A percentile compares a stretch with the other conserved stretches of the same genome.
Evolutionary conservation across 371 early-diverging fungal genomes (phyloP).

Genomic region (Catenaria anguillulae): DNA sequence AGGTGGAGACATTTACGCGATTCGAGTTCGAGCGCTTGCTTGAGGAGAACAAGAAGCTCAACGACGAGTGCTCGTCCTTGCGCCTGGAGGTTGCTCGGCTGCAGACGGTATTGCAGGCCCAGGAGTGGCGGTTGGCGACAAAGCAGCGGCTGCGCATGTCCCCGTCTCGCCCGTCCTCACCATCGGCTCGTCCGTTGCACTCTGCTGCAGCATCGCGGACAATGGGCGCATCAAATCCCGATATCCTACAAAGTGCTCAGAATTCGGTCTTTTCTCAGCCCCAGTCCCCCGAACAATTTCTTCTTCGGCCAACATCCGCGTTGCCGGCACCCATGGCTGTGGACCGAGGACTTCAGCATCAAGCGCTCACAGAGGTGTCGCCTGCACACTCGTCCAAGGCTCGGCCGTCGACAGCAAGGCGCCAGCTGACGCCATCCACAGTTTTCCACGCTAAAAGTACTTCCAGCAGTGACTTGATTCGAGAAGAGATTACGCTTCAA

Average conservation of each 20-base stretch:
- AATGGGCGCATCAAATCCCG: background rate
- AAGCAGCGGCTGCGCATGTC: conserved; percentile 1
- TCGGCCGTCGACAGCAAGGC: background rate
- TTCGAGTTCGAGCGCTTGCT: conserved; percentile 5
- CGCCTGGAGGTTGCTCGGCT: background rate
- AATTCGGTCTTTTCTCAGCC: too few relatives aligned
- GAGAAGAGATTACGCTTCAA: too few relatives aligned
- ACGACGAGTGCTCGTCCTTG: background rate
- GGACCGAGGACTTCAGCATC: background rate
- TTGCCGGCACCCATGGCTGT: background rate
- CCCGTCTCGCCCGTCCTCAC: background rate
- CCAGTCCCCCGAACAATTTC: background rate
- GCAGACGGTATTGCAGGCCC: background rate
- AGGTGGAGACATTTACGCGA: conserved; percentile 4
- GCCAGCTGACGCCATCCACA: background rate
- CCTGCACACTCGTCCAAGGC: too few relatives aligned
- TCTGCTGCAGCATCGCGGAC: too few relatives aligned
- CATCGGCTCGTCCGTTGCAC: background rate
- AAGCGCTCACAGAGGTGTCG: too few relatives aligned
- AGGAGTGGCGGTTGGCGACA: background rate
- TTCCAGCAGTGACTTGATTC: too few relatives aligned
- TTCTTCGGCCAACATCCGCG: background rate
- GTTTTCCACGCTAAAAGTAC: too few relatives aligned
- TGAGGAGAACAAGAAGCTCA: background rate
- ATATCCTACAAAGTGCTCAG: background rate